These are phyloP conservation scores for Lactifluus rugatus DNA, from an alignment of 768 basidiomycete genomes.

Conservation along the genomic window DNA sequence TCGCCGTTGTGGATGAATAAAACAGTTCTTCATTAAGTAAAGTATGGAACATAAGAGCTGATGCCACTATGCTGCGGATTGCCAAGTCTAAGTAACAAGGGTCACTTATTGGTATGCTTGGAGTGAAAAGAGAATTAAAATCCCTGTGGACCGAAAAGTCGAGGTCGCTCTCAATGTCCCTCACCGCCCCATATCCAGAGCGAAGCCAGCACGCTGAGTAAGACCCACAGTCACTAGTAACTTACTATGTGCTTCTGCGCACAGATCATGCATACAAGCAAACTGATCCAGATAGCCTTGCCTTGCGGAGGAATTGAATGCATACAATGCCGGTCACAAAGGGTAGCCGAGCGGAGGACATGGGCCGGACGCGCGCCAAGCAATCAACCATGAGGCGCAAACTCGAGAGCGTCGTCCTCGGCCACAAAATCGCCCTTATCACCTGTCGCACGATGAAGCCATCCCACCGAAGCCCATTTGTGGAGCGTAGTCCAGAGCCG, in stretches of 20 bases:
- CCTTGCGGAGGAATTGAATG: constrained; percentile 41
- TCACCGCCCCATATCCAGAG: constrained; percentile 23
- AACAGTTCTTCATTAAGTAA: not conserved
- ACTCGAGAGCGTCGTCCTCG: constrained; percentile 49
- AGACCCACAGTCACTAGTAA: constrained; percentile 35
- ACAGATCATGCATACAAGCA: constrained; percentile 22
- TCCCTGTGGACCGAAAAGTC: too few relatives aligned
- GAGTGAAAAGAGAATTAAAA: not conserved
- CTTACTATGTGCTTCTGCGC: too few relatives aligned
- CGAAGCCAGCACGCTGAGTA: constrained; percentile 39
- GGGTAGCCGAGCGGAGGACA: constrained; percentile 49
- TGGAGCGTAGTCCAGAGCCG: constrained; percentile 40
- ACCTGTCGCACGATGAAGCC: constrained; percentile 44
- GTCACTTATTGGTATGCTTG: not conserved
- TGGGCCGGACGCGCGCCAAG: constrained; percentile 44
- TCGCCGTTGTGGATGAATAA: not conserved
- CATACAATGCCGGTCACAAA: constrained; percentile 52
- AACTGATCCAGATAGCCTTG: constrained; percentile 23
- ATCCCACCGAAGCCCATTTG: not conserved
- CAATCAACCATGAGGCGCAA: constrained; percentile 48
- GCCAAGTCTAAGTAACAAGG: not conserved
- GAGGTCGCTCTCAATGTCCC: too few relatives aligned
- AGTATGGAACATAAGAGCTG: not conserved
- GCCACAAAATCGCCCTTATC: constrained; percentile 58
- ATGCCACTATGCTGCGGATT: not conserved